Base-by-base conservation (phyloP, 345 rosid species). In the Triadica sebifera region DNA sequence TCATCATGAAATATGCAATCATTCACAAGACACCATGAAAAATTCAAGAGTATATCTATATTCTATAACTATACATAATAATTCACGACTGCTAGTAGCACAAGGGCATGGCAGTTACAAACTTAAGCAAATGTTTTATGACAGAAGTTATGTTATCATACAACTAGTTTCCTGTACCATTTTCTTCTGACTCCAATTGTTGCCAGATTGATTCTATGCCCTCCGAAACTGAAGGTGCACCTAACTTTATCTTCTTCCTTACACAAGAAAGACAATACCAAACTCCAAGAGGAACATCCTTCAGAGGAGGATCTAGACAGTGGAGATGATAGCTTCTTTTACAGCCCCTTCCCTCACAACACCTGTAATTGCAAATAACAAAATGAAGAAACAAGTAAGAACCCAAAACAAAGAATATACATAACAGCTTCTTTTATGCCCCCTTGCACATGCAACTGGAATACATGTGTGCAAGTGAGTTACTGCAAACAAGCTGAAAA, bases 161-260 rank as follows among this genome's bases (percentile, higher is more conserved):
- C 8, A 25, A 65, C 12, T 16, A 41, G 43, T 51, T 65, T 45
- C 22, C 73, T 29, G 64, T 85, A 89, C 92, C 90, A 41, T 67
- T 75, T 57, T 58, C 62, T 79, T 74, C 80, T 19, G 73, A 67
- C 22, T 78, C 83, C 50, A 70, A 78, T 79, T 86, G 86, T 74
- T 81, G 78, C 86, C 84, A 86, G 60, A 86, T 78, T 50, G 88
- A 82, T 78, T 86, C 89, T n/a, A 86, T 70, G 64, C 86, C 87
- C 55, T 80, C 72, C 56, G 91, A 85, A 64, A 88, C 72, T 29
- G 90, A 75, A 72, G 76, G 77, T 55, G 69, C 82, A 62, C 87
- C 89, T 17, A 60, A 77, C 53, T 76, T 74, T 57, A 85, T 76
- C 83, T 75, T 88, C 84, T 86, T 86, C 70, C 69, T 69, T 57